Conservation (phyloP, 495 filamentous ascomycete genomes). For the Staphylotrichum longicolle region DNA sequence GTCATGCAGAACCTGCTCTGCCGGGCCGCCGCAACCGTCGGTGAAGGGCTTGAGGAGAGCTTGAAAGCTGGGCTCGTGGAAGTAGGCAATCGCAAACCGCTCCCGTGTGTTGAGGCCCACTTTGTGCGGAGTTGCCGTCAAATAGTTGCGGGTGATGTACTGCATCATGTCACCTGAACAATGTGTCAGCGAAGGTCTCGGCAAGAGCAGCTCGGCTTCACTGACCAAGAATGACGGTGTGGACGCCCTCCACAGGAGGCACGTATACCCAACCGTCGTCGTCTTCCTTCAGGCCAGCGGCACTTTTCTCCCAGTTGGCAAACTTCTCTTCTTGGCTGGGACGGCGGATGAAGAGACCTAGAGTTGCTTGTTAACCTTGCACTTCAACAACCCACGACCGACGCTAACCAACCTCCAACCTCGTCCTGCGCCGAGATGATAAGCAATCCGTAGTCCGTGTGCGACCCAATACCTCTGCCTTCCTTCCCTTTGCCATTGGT, state of each 20-base stretch:
- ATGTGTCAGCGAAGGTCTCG: neutral
- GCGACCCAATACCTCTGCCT: slow-evolving; percentile 47
- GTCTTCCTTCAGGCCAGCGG: slow-evolving; percentile 44
- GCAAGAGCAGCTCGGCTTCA: neutral
- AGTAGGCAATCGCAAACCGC: slow-evolving; percentile 45
- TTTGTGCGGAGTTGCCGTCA: slow-evolving; percentile 47
- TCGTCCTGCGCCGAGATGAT: slow-evolving; percentile 47
- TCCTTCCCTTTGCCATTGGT: slow-evolving; percentile 47
- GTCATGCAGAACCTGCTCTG: neutral
- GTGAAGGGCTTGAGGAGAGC: slow-evolving; percentile 42
- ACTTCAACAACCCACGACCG: too few relatives aligned
- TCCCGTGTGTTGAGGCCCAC: slow-evolving; percentile 46
- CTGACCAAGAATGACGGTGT: slow-evolving; percentile 48
- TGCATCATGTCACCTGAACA: slow-evolving; percentile 48
- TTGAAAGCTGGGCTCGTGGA: slow-evolving; percentile 49
- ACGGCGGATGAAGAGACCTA: slow-evolving; percentile 44
- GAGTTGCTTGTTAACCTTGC: neutral
- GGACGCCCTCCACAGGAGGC: slow-evolving; percentile 37
- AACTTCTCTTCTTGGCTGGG: slow-evolving; percentile 37
- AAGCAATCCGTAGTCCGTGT: slow-evolving; percentile 48
- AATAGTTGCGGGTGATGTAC: slow-evolving; percentile 41
- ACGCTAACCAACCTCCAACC: slow-evolving; percentile 36
- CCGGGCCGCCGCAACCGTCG: slow-evolving; percentile 24
- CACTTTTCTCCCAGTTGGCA: slow-evolving; percentile 45
- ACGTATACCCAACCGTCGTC: slow-evolving; percentile 45